Evolutionary conservation across 2,329 filamentous ascomycete species (phyloP), one percentile per base, ranked within the genome.

Genomic region (Hypoxylon sp.): DNA sequence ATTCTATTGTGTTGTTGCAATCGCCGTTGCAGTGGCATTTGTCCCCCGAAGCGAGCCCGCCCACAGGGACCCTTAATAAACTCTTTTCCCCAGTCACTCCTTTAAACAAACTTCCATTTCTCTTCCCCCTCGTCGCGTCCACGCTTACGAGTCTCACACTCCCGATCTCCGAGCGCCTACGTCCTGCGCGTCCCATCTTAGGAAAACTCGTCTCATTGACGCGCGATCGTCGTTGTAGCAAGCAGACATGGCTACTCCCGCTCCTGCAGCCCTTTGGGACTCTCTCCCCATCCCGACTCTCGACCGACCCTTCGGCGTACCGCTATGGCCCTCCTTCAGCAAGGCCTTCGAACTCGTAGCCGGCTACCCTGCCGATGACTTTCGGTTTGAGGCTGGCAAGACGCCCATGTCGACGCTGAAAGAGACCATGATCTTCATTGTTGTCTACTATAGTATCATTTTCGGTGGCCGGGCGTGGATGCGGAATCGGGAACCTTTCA

Each of bases 281-380:
- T 77, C 83, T 68, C 70, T 87, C 61, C 83, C 91, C 73, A 74
- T 87, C 67, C 94, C 94, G 54, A 92, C 92, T 62, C 83, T 98
- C 77, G 93, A 97, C 75, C 87, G 90, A 65, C 94, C 94, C 27
- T 98, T 98, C 72, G 95, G 94, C 75, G 81, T 98, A 67, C 83
- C 90, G 64, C 79, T 97, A 76, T 98, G 95, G 95, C 92, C 94
- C 69, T 87, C 96, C 78, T 98, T 98, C 84, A 90, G 89, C 79
- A 91, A 92, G 81, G 88, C 83, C 69, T 98, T 89, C 78, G 88
- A 89, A 74, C 76, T 82, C 55, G 81, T 92, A 64, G 83, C 84
- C 56, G 94, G 94, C 71, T 96, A 94, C 78, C 88, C 91, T 64
- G 88, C 90, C 61, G 87, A 91, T 67, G 88, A 97, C 62, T 98